These are phyloP conservation scores for Chrysanthemum seticuspe DNA, from an alignment of 129 eudicot genomes.

Conservation along the genomic window DNA sequence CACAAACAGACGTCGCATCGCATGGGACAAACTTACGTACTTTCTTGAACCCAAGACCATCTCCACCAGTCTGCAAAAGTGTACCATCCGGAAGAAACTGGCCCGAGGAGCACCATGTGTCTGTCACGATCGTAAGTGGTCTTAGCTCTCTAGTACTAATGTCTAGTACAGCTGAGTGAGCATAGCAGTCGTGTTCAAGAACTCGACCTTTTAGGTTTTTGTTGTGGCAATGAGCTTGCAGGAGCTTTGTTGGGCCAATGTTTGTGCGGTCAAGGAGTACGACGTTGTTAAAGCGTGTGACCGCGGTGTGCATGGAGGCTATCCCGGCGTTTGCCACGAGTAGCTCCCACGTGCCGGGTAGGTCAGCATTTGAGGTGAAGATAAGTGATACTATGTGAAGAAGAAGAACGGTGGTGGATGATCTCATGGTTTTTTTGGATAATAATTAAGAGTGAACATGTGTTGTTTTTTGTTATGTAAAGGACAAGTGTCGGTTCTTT, in stretches of 20 bases:
- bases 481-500: too few relatives aligned
- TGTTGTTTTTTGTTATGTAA: too few relatives aligned
- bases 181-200: too few relatives aligned
- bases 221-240: conserved; percentile 33
- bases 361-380: conserved; percentile 40
- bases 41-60: conserved; percentile 46
- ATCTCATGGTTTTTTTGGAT: too few relatives aligned
- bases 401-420: too few relatives aligned
- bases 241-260: conserved; percentile 53
- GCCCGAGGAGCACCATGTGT: conserved; percentile 97
- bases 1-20: conserved; percentile 31
- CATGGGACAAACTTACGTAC: conserved; percentile 62
- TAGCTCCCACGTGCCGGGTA: conserved; percentile 81
- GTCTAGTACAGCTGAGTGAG: too few relatives aligned
- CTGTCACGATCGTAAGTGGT: conserved; percentile 61
- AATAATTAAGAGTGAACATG: too few relatives aligned
- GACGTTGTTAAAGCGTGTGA: conserved; percentile 75
- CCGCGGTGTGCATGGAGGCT: conserved; percentile 93
- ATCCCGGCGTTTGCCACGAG: conserved; percentile 68
- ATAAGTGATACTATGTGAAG: too few relatives aligned
- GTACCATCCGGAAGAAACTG: conserved; percentile 88
- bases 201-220: conserved; percentile 15
- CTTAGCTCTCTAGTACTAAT: conserved; percentile 16
- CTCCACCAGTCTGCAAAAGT: conserved; percentile 88
- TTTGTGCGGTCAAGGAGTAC: conserved; percentile 80